Base-by-base conservation (phyloP, 1,139 yeast genomes). In the Pneumocystis wakefieldiae region DNA sequence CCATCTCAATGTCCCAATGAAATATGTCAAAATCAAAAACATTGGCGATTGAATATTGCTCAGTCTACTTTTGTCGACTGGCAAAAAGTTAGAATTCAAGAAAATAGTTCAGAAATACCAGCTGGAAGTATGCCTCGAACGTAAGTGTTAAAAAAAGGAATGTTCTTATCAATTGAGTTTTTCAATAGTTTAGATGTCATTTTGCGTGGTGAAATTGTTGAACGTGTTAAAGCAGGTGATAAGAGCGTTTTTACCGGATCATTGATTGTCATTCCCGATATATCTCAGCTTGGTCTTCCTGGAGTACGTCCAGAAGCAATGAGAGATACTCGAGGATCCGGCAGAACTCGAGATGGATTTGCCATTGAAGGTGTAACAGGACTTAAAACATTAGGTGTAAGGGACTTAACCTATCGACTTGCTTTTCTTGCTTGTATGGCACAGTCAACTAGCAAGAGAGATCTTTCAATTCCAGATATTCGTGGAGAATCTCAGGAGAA, bases 61-160 rank as follows among this genome's bases (percentile, higher is more conserved):
- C 89, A 90, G 73, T 88, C 96, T 0, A 89, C 85, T 67, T 92
- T 92, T 71, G 80, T 89, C 67, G 98, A 92, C 77, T 92, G 99
- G 99, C 99, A 92, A 75, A 87, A 88, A 69, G 95, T 91, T 32
- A 81, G 98, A 69, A 87, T 92, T 67, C 99, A 92, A 73, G 99
- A 92, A 73, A 94, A 92, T 71, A 83, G 97, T 17, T 87, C 81
- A 70, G 98, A 92, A 75, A 92, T 92, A 66, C 99, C 99, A 36
- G 90, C 97, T 0, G 99, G 99, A 38, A 89, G 97, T 1, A 92
- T 92, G 99, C 99, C 99, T 48, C 82, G 99, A 73, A 92, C 97
- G 10, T 66, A 42, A 59, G 67, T 61, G 15, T 39, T 19, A 24
- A 24, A 24, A 14, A 28, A 12, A 24, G 38, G 32, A 8, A 14